Conservation (phyloP, 495 filamentous ascomycete species). For the Physcia stellaris region DNA sequence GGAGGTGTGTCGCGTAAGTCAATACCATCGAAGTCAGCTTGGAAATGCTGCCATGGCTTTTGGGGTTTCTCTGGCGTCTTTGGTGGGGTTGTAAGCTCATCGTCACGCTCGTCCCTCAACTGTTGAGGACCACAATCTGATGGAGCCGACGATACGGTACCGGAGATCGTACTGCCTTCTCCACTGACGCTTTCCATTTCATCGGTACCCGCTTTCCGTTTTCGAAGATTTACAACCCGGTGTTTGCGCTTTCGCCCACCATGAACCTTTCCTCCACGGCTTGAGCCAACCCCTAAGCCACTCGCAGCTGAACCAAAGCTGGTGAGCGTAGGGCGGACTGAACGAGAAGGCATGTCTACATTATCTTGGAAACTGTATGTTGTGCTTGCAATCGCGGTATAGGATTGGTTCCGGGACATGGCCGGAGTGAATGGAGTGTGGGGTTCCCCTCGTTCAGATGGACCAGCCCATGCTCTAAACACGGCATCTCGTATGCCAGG, state of each 20-base stretch:
- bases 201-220: slow-evolving; percentile 36
- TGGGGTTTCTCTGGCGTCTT: slow-evolving; percentile 23
- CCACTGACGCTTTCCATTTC: slow-evolving; percentile 43
- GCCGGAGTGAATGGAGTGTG: slow-evolving; percentile 14
- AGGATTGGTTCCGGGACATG: slow-evolving; percentile 47
- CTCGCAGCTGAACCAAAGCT: slow-evolving; percentile 30
- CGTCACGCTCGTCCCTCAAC: slow-evolving; percentile 40
- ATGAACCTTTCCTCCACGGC: slow-evolving; percentile 47
- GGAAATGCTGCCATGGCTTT: slow-evolving; percentile 10
- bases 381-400: slow-evolving; percentile 42
- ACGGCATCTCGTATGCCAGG: slow-evolving; percentile 70
- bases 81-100: slow-evolving; percentile 36
- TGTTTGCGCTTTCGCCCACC: slow-evolving; percentile 74
- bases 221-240: slow-evolving; percentile 82
- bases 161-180: slow-evolving; percentile 30
- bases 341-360: slow-evolving; percentile 32
- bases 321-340: slow-evolving; percentile 31
- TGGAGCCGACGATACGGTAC: slow-evolving; percentile 19
- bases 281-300: slow-evolving; percentile 50
- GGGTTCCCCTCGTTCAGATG: slow-evolving; percentile 54
- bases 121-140: slow-evolving; percentile 37
- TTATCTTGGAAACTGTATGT: slow-evolving; percentile 49
- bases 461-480: slow-evolving; percentile 81
- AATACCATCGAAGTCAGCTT: slow-evolving; percentile 7
- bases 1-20: slow-evolving; percentile 8